A percentile compares a stretch with the other conserved stretches of the same genome.
phyloP scores from a whole-genome alignment of 148 eudicot species.

The Beta vulgaris region DNA sequence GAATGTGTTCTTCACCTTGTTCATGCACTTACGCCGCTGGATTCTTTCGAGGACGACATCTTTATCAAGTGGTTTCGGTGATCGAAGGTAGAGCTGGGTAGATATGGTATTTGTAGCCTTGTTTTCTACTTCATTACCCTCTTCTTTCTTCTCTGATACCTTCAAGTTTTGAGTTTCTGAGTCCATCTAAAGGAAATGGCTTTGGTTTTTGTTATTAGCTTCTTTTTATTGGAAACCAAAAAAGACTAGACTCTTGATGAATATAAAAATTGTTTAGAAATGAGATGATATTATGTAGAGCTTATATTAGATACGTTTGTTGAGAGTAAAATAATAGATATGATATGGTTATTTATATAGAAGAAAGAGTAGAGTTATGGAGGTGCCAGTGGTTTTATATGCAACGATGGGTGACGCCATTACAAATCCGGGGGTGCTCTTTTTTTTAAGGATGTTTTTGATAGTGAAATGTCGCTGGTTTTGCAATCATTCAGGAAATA shows the following conservation, averaged over 20 bases:
- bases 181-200: not conserved
- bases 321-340: too few relatives aligned
- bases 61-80: conserved; percentile 28
- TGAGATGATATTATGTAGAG: not conserved
- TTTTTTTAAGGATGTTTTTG: not conserved
- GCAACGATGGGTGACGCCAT: conserved; percentile 22
- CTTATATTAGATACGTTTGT: not conserved
- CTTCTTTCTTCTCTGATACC: not conserved
- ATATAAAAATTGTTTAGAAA: too few relatives aligned
- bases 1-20: conserved; percentile 31
- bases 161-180: not conserved
- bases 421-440: not conserved
- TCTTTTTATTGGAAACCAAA: too few relatives aligned
- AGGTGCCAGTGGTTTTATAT: conserved; percentile 29
- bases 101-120: conserved; percentile 3
- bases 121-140: conserved; percentile 5
- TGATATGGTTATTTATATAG: not conserved
- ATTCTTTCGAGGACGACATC: conserved; percentile 21
- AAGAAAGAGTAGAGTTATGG: not conserved
- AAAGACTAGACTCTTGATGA: too few relatives aligned
- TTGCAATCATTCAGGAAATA: conserved; percentile 21
- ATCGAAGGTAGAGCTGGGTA: conserved; percentile 23
- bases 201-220: too few relatives aligned
- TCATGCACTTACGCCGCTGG: conserved; percentile 26
- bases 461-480: conserved; percentile 23